Conservation (phyloP, 441 rosid species). For the Gossypium aridum region DNA sequence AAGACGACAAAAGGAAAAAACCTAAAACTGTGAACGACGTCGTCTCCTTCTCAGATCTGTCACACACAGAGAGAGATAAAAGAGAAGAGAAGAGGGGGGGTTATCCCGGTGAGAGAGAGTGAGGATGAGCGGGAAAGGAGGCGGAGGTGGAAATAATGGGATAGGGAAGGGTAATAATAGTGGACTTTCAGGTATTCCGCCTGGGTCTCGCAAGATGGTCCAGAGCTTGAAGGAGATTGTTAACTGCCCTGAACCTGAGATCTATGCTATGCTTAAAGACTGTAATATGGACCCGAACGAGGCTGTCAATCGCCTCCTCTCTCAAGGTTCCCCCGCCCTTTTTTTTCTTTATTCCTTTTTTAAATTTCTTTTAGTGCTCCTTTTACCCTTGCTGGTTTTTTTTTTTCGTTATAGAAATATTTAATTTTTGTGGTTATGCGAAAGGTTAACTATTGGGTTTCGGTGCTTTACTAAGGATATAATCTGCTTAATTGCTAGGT, state of each 20-base stretch:
- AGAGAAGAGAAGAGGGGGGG: background rate
- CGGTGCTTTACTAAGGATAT: background rate
- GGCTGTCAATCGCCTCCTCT: constrained; percentile 87
- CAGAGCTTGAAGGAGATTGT: constrained; percentile 96
- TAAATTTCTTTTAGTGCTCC: background rate
- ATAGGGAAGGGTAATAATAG: constrained; percentile 37
- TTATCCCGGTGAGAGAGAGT: constrained; percentile 11
- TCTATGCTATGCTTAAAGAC: constrained; percentile 90
- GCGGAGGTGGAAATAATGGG: constrained; percentile 46
- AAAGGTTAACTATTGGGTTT: background rate
- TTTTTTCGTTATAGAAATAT: background rate
- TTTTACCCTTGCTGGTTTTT: background rate
- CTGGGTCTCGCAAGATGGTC: constrained; percentile 77
- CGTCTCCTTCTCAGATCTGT: constrained; percentile 10
- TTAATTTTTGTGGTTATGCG: background rate
- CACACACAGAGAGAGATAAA: background rate
- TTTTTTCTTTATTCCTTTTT: background rate
- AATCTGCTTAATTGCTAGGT: background rate
- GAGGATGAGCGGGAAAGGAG: constrained; percentile 51
- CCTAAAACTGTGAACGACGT: background rate
- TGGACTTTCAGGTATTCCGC: constrained; percentile 66
- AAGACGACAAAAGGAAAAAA: background rate
- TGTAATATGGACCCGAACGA: constrained; percentile 99
- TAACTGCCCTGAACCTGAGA: constrained; percentile 82
- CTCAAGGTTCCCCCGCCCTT: constrained; percentile 50